Evolutionary conservation across 2,329 filamentous ascomycete genomes (phyloP), one percentile per base, ranked within the genome.

Genomic region (Pezicula carpinea): DNA sequence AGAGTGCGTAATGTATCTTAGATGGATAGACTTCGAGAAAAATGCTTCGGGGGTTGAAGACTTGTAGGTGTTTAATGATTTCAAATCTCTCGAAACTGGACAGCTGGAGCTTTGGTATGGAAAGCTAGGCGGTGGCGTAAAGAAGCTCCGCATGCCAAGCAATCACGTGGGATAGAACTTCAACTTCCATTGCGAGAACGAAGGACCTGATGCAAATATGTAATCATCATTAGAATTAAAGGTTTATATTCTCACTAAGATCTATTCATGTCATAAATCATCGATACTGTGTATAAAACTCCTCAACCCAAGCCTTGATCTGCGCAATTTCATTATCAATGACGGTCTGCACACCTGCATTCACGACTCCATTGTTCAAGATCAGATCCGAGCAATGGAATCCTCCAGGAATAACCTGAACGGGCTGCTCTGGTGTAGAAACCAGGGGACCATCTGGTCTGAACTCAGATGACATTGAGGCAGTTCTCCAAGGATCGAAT

Each of bases 331-430:
- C 69, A 15, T 65, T 64, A 53, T 79, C 67, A 33, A 78, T 72
- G 1, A 82, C 69, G 34, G 64, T 63, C 58, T 73, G 67, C 1
- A 73, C 70, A 0, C 70, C 72, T 0, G 62, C 62, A 59, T 80
- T 79, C 18, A 61, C 69, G 2, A 47, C 59, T 0, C 66, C 74
- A 55, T 79, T 79, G 36, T 48, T 54, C 31, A 72, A 55, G 21
- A 69, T 59, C 32, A 81, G 52, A 61, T 83, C 80, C 17, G 71
- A 74, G 59, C 77, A 80, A 58, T 83, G 80, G 38, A 73, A 71
- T 0, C 71, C 75, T 3, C 70, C 72, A 1, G 73, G 71, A 39
- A 83, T 74, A 17, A 83, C 54, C 44, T 73, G 67, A 10, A 81
- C 66, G 1, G 80, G 79, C 1, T 70, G 68, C 21, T 72, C 57